Percentiles rank a stretch among this genome's conserved stretches.
Evolutionary conservation across 2,329 filamentous ascomycete genomes (phyloP).

Genomic region (Aspergillus udagawae): DNA sequence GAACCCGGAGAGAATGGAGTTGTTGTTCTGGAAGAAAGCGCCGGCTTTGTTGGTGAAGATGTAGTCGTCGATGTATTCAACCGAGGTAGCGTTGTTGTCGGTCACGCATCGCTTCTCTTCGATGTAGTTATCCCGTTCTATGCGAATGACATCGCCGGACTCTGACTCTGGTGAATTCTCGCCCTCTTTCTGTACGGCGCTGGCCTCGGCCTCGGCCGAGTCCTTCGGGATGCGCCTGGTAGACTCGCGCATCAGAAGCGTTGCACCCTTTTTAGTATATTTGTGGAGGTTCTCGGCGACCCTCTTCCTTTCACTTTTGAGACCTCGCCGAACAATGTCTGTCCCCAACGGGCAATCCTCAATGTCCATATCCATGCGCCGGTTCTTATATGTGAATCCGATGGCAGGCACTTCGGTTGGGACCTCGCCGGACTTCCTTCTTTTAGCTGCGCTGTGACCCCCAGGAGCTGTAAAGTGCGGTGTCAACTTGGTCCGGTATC

Average conservation of each 20-base stretch:
- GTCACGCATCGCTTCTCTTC: conserved; percentile 89
- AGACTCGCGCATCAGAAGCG: conserved; percentile 81
- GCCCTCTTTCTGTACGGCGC: conserved; percentile 18
- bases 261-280: conserved; percentile 73
- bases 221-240: conserved; percentile 57
- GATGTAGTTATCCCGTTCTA: conserved; percentile 57
- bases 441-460: conserved; percentile 44
- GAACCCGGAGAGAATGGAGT: conserved; percentile 86
- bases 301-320: conserved; percentile 72
- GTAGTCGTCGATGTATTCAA: conserved; percentile 83
- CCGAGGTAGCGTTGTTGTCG: conserved; percentile 74
- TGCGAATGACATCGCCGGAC: conserved; percentile 46
- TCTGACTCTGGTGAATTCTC: conserved; percentile 26
- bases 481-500: conserved; percentile 93
- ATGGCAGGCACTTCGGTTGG: conserved; percentile 64
- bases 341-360: conserved; percentile 97
- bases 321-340: conserved; percentile 72
- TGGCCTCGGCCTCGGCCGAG: conserved; percentile 10
- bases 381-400: conserved; percentile 87
- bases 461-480: conserved; percentile 87
- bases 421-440: conserved; percentile 48
- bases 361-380: conserved; percentile 77
- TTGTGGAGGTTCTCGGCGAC: conserved; percentile 66
- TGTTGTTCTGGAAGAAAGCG: conserved; percentile 99
- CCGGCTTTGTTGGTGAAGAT: conserved; percentile 88